These are phyloP conservation scores for Pharnaceum exiguum DNA, from an alignment of 148 eudicot species.

Conservation along the genomic window DNA sequence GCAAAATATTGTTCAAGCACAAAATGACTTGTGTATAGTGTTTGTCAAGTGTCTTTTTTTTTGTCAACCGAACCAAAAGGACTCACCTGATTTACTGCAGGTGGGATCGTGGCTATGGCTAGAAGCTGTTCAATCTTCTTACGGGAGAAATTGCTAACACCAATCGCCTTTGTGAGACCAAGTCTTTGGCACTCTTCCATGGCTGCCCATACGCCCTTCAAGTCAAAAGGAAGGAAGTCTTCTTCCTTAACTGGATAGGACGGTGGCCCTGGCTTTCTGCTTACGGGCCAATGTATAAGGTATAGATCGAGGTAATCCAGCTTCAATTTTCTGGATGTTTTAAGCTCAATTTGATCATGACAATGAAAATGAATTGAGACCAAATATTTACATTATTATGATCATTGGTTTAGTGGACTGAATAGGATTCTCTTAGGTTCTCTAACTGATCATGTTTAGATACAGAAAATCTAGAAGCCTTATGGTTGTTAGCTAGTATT, in stretches of 20 bases:
- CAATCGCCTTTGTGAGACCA: slow-evolving; percentile 57
- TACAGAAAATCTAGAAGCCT: too few relatives aligned
- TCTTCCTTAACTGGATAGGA: slow-evolving; percentile 24
- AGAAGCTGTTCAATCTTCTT: slow-evolving; percentile 45
- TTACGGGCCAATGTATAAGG: slow-evolving; percentile 32
- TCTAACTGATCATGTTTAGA: too few relatives aligned
- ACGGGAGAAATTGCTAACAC: slow-evolving; percentile 60
- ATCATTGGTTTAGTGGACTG: too few relatives aligned
- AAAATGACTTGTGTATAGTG: background rate
- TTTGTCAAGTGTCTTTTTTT: background rate
- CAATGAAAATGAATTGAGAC: too few relatives aligned
- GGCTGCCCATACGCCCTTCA: slow-evolving; percentile 36
- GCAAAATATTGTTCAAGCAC: background rate
- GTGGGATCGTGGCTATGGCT: slow-evolving; percentile 42
- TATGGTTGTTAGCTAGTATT: too few relatives aligned
- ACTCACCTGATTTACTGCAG: slow-evolving; percentile 59
- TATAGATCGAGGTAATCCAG: slow-evolving; percentile 32
- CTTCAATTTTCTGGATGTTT: slow-evolving; percentile 20
- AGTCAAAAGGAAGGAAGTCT: slow-evolving; percentile 15
- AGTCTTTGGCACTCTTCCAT: slow-evolving; percentile 61
- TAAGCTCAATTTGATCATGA: background rate
- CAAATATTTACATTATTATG: too few relatives aligned
- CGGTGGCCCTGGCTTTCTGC: slow-evolving; percentile 21
- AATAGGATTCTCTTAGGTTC: too few relatives aligned
- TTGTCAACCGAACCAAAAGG: background rate